Evolutionary conservation across 768 basidiomycete genomes (phyloP), one percentile per base, ranked within the genome.

Genomic region (Panus rudis): DNA sequence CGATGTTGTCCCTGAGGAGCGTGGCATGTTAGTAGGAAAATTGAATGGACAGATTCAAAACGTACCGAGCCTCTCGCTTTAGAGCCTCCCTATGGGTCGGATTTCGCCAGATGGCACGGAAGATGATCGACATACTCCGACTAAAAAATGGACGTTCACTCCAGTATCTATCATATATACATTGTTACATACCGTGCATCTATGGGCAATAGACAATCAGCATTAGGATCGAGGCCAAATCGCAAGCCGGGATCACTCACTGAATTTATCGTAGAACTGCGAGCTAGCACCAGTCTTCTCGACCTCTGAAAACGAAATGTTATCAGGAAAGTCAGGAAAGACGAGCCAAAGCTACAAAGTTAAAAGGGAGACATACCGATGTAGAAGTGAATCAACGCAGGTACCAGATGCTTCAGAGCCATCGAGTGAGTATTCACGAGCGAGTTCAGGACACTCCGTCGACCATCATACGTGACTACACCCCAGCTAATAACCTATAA

Each of bases 231-330:
- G n/a, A n/a, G n/a, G n/a, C n/a, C n/a, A n/a, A n/a, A n/a, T n/a
- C n/a, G n/a, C n/a, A n/a, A n/a, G 6, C 30, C 34, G 23, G 6
- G 22, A 39, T 4, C 13, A 76, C 84, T 51, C 56, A 89, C 88
- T 88, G 57, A 93, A 94, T 79, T 96, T 93, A 62, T 96, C 94
- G 64, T 96, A 98, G 66, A 99, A 98, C 58, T 98, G 94, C 0
- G 92, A 94, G 58, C 92, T 94, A 17, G 92, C 90, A 23, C 96
- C 96, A 0, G 96, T 99, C 54, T 86, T 84, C 62, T 99, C 96
- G 34, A 97, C 92, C 76, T 98, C 94, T 94, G 59, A 10, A 38
- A 39, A 26, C 17, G 5, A 20, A 5, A 34, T 11, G 21, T 10
- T 8, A 12, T 42, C 12, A n/a, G n/a, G n/a, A n/a, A n/a, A 10